phyloP scores from a whole-genome alignment of 768 basidiomycete species.

The Tylopilus plumbeoviolaceoides region DNA sequence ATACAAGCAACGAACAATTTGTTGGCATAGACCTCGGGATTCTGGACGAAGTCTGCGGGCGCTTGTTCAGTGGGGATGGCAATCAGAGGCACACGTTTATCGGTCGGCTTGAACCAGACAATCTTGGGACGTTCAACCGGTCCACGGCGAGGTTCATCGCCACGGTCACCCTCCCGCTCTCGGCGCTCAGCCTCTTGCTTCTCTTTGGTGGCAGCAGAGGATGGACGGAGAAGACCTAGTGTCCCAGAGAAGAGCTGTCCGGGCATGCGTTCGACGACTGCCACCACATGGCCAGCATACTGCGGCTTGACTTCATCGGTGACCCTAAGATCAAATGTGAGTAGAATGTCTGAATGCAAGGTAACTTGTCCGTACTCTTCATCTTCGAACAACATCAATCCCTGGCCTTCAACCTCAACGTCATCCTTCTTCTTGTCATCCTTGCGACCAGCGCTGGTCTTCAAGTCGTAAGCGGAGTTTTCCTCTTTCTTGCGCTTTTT shows the following conservation, averaged over 20 bases:
- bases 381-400: slow-evolving; percentile 93
- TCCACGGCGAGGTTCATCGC: slow-evolving; percentile 73
- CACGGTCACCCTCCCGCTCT: slow-evolving; percentile 92
- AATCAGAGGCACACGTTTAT: slow-evolving; percentile 97
- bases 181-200: slow-evolving; percentile 97
- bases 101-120: slow-evolving; percentile 99
- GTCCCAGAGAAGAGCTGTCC: slow-evolving; percentile 98
- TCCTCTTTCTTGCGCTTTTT: slow-evolving; percentile 99
- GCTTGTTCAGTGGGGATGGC: slow-evolving; percentile 99
- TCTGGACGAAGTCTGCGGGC: slow-evolving; percentile 92
- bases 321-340: slow-evolving; percentile 50
- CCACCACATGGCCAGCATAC: slow-evolving; percentile 98
- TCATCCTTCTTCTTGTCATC: slow-evolving; percentile 99
- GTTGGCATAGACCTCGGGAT: slow-evolving; percentile 86
- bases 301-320: slow-evolving; percentile 98
- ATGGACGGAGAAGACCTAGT: slow-evolving; percentile 89
- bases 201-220: slow-evolving; percentile 96
- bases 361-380: slow-evolving; percentile 64
- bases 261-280: slow-evolving; percentile 99
- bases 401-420: slow-evolving; percentile 98
- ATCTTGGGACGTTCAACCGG: slow-evolving; percentile 94
- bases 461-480: slow-evolving; percentile 90
- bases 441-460: slow-evolving; percentile 69
- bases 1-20: slow-evolving; percentile 96
- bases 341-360: background rate